Evolutionary conservation across 169 alveolate species (phyloP), one percentile per base, ranked within the genome.

Genomic region (Plasmodium chabaudi): DNA sequence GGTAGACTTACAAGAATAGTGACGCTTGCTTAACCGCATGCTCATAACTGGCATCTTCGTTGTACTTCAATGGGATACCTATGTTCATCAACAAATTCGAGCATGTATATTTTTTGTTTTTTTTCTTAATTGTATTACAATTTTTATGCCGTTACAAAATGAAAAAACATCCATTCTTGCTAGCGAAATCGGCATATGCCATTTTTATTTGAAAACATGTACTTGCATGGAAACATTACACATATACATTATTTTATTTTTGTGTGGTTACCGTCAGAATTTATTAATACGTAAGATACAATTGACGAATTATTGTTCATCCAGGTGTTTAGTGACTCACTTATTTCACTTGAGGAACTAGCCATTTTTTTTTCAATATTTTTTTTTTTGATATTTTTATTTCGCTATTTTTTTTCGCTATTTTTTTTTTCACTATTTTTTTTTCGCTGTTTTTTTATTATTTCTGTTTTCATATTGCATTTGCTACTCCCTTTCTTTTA

Each of bases 1-100:
- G 42, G 13, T 15, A 39, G 47, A 74, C 13, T 77, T 61, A 77
- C 88, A 75, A 77, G 61, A 77, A 77, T 68, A 77, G 67, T 65
- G 88, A 77, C 21, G 88, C 88, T 25, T 77, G 88, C 51, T 77
- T 77, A 65, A 77, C 88, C n/a, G 88, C 88, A 42, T 63, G 75
- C 25, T 77, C 72, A 51, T 77, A 77, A 23, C 55, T 61, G 46
- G 65, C 88, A 19, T 77, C 88, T 63, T 77, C 88, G 61, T 77
- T 77, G 42, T 77, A 77, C 49, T 77, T 77, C 13, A 77, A 53
- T 21, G 88, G 88, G 15, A 77, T 77, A 19, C 88, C 88, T 77
- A 34, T 34, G 42, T 77, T 17, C n/a, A 17, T 47, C 21, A 10
- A 0, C 10, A 10, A 51, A 51, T 51, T 13, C 59, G n/a, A 51